These are phyloP conservation scores for Cladosporium sp. DNA, from an alignment of 2,329 filamentous ascomycete genomes.

Conservation along the genomic window DNA sequence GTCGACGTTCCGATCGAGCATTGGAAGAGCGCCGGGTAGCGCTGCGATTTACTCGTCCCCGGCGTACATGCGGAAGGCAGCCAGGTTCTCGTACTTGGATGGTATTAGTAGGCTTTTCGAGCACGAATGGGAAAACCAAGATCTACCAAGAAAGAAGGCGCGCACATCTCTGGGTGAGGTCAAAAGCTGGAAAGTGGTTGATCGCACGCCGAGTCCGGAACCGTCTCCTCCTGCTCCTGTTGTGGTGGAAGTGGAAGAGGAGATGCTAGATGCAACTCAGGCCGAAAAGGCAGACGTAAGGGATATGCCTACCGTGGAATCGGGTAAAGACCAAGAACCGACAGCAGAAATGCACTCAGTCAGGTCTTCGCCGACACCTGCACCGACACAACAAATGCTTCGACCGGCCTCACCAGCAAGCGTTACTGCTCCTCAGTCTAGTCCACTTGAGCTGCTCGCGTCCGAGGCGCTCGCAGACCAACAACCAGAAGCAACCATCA, in stretches of 20 bases:
- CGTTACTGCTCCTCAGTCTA: not conserved
- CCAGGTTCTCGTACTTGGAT: constrained; percentile 45
- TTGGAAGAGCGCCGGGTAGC: constrained; percentile 33
- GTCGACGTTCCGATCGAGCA: constrained; percentile 21
- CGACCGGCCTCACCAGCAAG: not conserved
- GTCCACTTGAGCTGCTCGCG: not conserved
- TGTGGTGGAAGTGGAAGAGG: constrained; percentile 13
- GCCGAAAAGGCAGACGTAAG: not conserved
- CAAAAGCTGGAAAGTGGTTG: constrained; percentile 71
- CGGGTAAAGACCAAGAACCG: not conserved
- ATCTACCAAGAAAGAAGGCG: constrained; percentile 64
- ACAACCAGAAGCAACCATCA: not conserved
- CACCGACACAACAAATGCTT: not conserved
- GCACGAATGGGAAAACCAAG: constrained; percentile 60
- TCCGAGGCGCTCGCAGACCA: not conserved
- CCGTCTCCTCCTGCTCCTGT: constrained; percentile 38
- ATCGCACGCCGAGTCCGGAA: constrained; percentile 70
- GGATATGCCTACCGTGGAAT: not conserved
- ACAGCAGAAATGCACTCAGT: not conserved
- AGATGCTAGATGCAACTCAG: constrained; percentile 2
- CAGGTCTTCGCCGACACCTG: not conserved
- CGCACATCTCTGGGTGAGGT: constrained; percentile 69
- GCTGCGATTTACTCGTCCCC: constrained; percentile 69
- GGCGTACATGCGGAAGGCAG: constrained; percentile 68
- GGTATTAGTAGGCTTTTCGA: constrained; percentile 70